Base-by-base conservation (phyloP, 345 rosid species). In the Anacardium occidentale region DNA sequence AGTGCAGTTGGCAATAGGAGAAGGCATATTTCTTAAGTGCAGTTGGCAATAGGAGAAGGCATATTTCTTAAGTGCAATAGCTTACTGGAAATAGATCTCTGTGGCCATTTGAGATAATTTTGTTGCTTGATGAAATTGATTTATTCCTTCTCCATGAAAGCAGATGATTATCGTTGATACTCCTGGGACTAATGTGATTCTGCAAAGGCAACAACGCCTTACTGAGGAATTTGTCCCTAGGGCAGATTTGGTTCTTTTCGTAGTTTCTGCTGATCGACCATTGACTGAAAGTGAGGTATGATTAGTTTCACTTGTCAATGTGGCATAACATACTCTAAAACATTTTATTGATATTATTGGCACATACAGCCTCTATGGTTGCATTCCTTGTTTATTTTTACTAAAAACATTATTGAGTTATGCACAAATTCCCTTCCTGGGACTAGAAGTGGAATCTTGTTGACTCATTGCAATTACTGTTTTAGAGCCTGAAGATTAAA, bases 151-250 rank as follows among this genome's bases (percentile, higher is more conserved):
- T 67, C 48, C 44, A 76, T 81, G 73, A 25, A 73, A 77, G 74
- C 94, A 95, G 99, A 89, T 95, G 83, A 88, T 76, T 68, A 89
- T 95, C 61, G 97, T 92, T 66, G 96, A 95, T 78, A 92, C 99
- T 18, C 98, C 98, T 40, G 97, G 97, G 72, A 95, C 97, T 66
- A 95, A 95, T 84, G 99, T 92, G 73, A 92, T 95, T 81, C 97
- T 95, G 64, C 94, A 90, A 84, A 85, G 99, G 80, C 98, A 95
- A 77, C 98, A 95, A 64, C 88, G 92, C 59, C 88, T 95, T 18
- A 90, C 99, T 14, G 99, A 95, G 85, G 99, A 95, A 78, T 95
- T 92, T 80, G 90, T 92, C 63, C 98, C 97, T 76, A 94, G 89
- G 74, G 94, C 98, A 22, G 97, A 91, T 86, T 85, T 95, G 83